A percentile compares a stretch with the other conserved stretches of the same genome.
These are phyloP conservation scores for Boletus subparvulus DNA, from an alignment of 768 basidiomycete genomes.

Conservation along the genomic window DNA sequence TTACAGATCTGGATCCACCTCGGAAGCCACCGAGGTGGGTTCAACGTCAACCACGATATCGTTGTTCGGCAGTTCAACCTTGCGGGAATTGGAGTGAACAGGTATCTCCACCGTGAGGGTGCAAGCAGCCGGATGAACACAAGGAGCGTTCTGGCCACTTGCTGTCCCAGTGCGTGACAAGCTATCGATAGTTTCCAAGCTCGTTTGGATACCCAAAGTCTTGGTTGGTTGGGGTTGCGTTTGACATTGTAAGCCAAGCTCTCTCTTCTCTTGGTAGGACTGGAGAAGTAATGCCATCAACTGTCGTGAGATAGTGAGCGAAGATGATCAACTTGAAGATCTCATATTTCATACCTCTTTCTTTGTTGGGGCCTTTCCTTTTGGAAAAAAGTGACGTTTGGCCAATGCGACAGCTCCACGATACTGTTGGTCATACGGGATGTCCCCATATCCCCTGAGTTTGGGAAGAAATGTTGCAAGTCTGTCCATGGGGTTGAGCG, in stretches of 20 bases:
- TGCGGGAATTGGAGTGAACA: neutral
- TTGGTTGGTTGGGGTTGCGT: slow-evolving; percentile 3
- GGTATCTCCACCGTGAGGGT: neutral
- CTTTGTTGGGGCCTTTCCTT: slow-evolving; percentile 24
- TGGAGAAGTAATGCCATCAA: slow-evolving; percentile 25
- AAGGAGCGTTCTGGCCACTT: neutral
- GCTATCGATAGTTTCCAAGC: neutral
- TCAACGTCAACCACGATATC: neutral
- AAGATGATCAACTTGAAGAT: neutral
- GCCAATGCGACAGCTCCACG: slow-evolving; percentile 29
- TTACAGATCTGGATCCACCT: slow-evolving; percentile 9
- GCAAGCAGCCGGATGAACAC: neutral
- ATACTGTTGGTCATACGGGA: slow-evolving; percentile 28
- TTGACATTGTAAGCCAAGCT: slow-evolving; percentile 6
- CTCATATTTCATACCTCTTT: slow-evolving; percentile 17
- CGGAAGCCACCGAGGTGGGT: neutral
- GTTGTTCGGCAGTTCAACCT: neutral
- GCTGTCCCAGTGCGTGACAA: neutral
- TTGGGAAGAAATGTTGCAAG: slow-evolving; percentile 30
- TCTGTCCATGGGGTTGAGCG: slow-evolving; percentile 10
- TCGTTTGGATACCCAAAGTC: slow-evolving; percentile 25
- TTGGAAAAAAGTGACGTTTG: slow-evolving; percentile 29
- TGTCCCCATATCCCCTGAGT: slow-evolving; percentile 28
- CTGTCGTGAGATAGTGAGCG: slow-evolving; percentile 9
- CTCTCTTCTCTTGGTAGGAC: slow-evolving; percentile 24